Conservation (phyloP, 2,329 filamentous ascomycete genomes). For the Myrmaecium sp. region DNA sequence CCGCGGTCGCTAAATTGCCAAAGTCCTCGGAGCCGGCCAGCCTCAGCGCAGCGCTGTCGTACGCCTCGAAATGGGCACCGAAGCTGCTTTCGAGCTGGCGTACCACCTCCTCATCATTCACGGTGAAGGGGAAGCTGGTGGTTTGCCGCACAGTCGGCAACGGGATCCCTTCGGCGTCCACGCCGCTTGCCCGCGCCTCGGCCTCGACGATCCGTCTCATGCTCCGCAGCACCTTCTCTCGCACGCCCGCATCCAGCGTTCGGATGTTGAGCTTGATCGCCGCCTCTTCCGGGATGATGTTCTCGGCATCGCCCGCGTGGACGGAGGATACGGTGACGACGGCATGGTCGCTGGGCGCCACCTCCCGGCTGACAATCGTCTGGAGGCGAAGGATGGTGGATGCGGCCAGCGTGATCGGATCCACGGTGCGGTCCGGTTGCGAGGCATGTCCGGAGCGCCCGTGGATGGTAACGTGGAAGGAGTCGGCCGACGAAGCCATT, state of each 20-base stretch:
- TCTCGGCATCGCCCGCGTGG: constrained; percentile 43
- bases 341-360: constrained; percentile 35
- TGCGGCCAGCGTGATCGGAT: constrained; percentile 41
- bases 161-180: constrained; percentile 12
- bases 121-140: constrained; percentile 29
- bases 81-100: constrained; percentile 28
- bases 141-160: constrained; percentile 27
- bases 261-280: constrained; percentile 39
- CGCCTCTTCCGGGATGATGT: constrained; percentile 40
- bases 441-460: constrained; percentile 42
- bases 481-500: constrained; percentile 25
- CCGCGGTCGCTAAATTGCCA: constrained; percentile 33
- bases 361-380: constrained; percentile 39
- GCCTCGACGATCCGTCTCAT: constrained; percentile 38
- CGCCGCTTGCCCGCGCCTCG: constrained; percentile 34
- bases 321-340: constrained; percentile 43
- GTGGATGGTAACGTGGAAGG: constrained; percentile 32
- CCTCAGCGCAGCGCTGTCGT: constrained; percentile 23
- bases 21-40: constrained; percentile 41
- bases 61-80: constrained; percentile 26
- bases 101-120: constrained; percentile 33
- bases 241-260: constrained; percentile 27
- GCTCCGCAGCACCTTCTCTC: constrained; percentile 29
- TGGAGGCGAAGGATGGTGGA: constrained; percentile 41
- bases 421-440: constrained; percentile 37